Evolutionary conservation across 768 basidiomycete species (phyloP), one percentile per base, ranked within the genome.

Genomic region (Boletus sp.): DNA sequence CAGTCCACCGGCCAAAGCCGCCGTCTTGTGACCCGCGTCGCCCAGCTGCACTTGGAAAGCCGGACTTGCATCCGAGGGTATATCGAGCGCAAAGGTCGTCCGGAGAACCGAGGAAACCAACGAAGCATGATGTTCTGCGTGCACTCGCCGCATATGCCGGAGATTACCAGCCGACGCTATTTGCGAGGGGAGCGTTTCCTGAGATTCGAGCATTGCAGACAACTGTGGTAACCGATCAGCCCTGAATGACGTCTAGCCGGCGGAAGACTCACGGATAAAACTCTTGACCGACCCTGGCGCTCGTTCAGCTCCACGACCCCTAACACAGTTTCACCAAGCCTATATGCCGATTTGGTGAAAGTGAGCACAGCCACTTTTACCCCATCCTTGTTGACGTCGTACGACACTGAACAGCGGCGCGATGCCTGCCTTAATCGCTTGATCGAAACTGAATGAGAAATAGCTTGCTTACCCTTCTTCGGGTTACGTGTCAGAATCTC

Each of bases 371-470:
- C 95, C 56, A 98, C 93, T 41, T 85, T 84, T 37, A 90, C 82
- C 0, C 90, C 93, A 36, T 96, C 92, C 76, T 98, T 97, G 68
- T 87, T 90, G 54, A 98, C 94, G 74, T 98, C 95, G 72, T 93
- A 98, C 1, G 94, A 94, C 39, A 88, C 94, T 96, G 62, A 15
- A 17, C 45, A 28, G 9, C 45, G 29, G 28, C 39, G n/a, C 20
- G 20, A 33, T 3, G 2, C 7, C 50, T 5, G 15, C 28, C 11
- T 54, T 24, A 36, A 35, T 28, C 33, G 4, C 9, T 20, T 33
- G 5, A 14, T 33, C 42, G 0, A 9, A 35, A 4, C 45, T 12
- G 14, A 36, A 17, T 4, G 2, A 11, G 30, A 29, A 55, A 42
- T 7, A 32, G 12, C 17, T 17, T 7, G 69, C 83, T 48, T 55